Evolutionary conservation across 1,139 yeast species (phyloP).

Genomic region (Debaryomyces nepalensis): DNA sequence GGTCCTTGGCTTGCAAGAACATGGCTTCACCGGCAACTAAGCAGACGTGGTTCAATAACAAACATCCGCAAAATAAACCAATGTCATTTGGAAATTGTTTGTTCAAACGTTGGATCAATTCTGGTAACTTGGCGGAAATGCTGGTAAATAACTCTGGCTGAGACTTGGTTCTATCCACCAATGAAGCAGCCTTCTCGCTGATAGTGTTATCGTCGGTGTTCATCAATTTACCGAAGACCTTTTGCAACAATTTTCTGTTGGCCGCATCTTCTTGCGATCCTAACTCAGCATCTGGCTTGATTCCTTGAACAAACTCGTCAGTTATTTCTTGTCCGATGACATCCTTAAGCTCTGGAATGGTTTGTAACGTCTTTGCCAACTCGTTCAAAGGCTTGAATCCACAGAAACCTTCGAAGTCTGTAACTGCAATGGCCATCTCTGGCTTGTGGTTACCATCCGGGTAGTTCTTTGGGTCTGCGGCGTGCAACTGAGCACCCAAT

Average conservation of each 20-base stretch:
- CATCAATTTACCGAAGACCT: constrained; percentile 83
- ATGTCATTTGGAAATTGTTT: constrained; percentile 90
- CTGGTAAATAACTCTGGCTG: constrained; percentile 54
- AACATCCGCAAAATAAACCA: constrained; percentile 95
- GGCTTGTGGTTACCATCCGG: constrained; percentile 99
- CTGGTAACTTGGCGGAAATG: constrained; percentile 59
- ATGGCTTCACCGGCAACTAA: constrained; percentile 94
- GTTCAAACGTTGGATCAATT: constrained; percentile 74
- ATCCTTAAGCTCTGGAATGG: constrained; percentile 74
- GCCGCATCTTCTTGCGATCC: constrained; percentile 52
- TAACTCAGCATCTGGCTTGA: constrained; percentile 48
- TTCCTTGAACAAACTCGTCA: constrained; percentile 54
- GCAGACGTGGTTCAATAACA: constrained; percentile 84
- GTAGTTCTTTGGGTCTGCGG: constrained; percentile 86
- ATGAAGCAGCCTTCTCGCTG: constrained; percentile 54
- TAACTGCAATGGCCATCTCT: constrained; percentile 97
- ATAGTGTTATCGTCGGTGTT: constrained; percentile 65
- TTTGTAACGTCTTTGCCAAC: constrained; percentile 65
- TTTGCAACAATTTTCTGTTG: constrained; percentile 70
- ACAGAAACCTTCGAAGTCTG: constrained; percentile 95
- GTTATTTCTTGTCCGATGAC: constrained; percentile 69
- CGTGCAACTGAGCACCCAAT: constrained; percentile 76
- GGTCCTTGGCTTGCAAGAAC: constrained; percentile 95
- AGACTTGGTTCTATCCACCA: constrained; percentile 64
- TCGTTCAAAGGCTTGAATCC: constrained; percentile 92